Percentiles rank a stretch among this genome's conserved stretches.
These are phyloP conservation scores for Mitragyna speciosa DNA, from an alignment of 257 asterid genomes.

Conservation along the genomic window DNA sequence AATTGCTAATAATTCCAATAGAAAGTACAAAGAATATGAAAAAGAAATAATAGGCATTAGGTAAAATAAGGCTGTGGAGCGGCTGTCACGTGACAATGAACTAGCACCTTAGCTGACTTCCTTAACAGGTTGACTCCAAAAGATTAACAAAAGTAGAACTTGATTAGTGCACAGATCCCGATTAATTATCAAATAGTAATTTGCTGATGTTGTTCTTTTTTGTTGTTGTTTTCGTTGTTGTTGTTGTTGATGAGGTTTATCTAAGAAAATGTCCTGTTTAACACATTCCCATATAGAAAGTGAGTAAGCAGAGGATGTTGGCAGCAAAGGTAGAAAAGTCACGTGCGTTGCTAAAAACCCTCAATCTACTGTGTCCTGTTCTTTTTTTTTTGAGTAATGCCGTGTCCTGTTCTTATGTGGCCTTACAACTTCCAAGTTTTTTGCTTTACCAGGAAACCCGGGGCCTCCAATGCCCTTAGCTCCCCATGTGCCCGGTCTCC, in stretches of 20 bases:
- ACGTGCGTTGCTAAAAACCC: slow-evolving; percentile 42
- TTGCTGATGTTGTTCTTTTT: neutral
- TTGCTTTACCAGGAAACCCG: slow-evolving; percentile 63
- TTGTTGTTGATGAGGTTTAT: neutral
- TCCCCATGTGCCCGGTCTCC: slow-evolving; percentile 43
- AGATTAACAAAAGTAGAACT: slow-evolving; percentile 18
- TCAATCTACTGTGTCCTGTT: slow-evolving; percentile 18
- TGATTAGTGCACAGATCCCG: slow-evolving; percentile 59
- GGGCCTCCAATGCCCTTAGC: slow-evolving; percentile 52
- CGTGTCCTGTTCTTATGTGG: slow-evolving; percentile 18
- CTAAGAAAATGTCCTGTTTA: neutral
- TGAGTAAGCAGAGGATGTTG: slow-evolving; percentile 25
- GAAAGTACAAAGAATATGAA: too few species aligned
- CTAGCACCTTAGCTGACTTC: neutral
- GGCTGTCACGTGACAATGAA: slow-evolving; percentile 40
- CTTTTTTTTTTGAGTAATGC: neutral
- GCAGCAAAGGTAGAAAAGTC: slow-evolving; percentile 45
- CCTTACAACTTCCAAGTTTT: slow-evolving; percentile 9
- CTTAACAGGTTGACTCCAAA: slow-evolving; percentile 31
- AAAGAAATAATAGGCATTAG: too few species aligned
- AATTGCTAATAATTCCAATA: too few species aligned
- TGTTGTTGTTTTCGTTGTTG: neutral
- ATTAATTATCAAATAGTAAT: slow-evolving; percentile 20
- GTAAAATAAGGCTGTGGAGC: neutral
- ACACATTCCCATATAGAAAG: slow-evolving; percentile 2